Percentiles rank a stretch among this genome's conserved stretches.
Evolutionary conservation across 495 filamentous ascomycete species (phyloP).

Genomic region (Astrothelium macrocarpum): DNA sequence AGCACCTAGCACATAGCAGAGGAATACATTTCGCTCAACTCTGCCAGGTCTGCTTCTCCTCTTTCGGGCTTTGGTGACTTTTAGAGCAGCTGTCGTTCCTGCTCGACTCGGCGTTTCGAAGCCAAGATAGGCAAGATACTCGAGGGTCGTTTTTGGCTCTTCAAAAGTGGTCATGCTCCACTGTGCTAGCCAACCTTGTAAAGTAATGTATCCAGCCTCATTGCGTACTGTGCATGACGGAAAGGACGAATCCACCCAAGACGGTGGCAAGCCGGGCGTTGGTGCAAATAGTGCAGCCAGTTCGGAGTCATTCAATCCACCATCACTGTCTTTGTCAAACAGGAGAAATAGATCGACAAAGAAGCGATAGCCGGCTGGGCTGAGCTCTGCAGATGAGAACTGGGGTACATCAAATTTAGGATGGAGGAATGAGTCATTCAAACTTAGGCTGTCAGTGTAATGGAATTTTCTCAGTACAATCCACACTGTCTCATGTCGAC

Average conservation of each 20-base stretch:
- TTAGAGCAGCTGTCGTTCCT: constrained; percentile 70
- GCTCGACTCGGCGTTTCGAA: constrained; percentile 58
- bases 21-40: constrained; percentile 90
- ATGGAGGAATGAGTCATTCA: constrained; percentile 84
- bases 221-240: constrained; percentile 90
- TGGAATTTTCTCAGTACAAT: constrained; percentile 91
- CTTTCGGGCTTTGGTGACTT: constrained; percentile 85
- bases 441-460: constrained; percentile 84
- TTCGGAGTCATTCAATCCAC: constrained; percentile 78
- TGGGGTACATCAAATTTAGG: constrained; percentile 90
- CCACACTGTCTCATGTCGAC: constrained; percentile 97
- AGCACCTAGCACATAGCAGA: constrained; percentile 87
- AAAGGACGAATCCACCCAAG: constrained; percentile 78
- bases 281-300: constrained; percentile 81
- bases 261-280: constrained; percentile 76
- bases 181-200: constrained; percentile 96
- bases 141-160: constrained; percentile 85
- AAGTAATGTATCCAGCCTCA: constrained; percentile 87
- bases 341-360: constrained; percentile 93
- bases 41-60: constrained; percentile 66
- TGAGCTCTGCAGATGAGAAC: constrained; percentile 85
- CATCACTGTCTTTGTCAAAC: constrained; percentile 96
- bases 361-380: constrained; percentile 89
- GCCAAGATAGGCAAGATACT: constrained; percentile 91
- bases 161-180: constrained; percentile 99